Conservation (phyloP, 2,329 filamentous ascomycete genomes). For the Sporothrix curviconia region DNA sequence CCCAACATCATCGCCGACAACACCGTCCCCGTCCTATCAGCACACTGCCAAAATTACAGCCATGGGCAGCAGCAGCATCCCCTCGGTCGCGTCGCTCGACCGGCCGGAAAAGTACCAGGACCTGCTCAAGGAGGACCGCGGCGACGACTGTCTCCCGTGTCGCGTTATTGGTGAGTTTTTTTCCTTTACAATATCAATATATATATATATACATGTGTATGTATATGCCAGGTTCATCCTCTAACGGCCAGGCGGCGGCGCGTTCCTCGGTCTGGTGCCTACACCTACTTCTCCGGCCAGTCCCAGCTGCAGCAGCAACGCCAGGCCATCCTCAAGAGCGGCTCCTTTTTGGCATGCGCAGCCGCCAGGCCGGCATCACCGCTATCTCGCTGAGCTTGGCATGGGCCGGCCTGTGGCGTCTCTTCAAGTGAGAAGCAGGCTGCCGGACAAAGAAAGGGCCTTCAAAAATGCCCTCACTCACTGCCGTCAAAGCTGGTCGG, state of each 20-base stretch:
- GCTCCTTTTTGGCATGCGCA: slow-evolving; percentile 67
- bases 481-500: too few species aligned
- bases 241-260: slow-evolving; percentile 68
- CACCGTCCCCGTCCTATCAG: too few species aligned
- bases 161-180: slow-evolving; percentile 57
- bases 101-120: slow-evolving; percentile 56
- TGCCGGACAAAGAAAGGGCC: neutral
- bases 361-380: slow-evolving; percentile 60
- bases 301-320: slow-evolving; percentile 62
- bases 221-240: too few species aligned
- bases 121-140: slow-evolving; percentile 48
- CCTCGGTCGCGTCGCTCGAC: slow-evolving; percentile 48
- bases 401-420: slow-evolving; percentile 64
- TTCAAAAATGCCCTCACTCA: neutral
- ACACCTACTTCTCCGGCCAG: slow-evolving; percentile 71
- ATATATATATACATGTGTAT: too few species aligned
- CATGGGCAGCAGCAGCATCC: slow-evolving; percentile 44
- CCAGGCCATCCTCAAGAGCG: slow-evolving; percentile 59
- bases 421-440: slow-evolving; percentile 34
- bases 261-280: slow-evolving; percentile 68
- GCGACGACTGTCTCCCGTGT: slow-evolving; percentile 65
- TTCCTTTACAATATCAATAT: neutral
- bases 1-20: too few species aligned
- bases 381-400: slow-evolving; percentile 61
- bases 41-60: too few species aligned